These are phyloP conservation scores for Ramaria rubella DNA, from an alignment of 768 basidiomycete genomes.

Conservation along the genomic window DNA sequence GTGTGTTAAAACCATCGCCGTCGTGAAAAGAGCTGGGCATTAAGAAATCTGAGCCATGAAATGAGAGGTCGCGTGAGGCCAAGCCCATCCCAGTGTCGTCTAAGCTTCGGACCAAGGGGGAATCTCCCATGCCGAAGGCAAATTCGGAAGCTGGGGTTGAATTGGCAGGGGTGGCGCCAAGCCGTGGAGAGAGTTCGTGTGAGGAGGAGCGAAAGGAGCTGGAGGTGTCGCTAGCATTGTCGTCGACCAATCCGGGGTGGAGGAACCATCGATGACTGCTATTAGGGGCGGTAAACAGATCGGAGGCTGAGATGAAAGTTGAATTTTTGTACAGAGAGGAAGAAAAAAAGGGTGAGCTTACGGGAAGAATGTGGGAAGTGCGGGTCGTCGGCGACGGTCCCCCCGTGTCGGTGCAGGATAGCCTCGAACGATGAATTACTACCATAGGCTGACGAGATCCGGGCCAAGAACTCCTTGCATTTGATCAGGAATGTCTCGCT, in stretches of 20 bases:
- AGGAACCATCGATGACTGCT: constrained; percentile 3
- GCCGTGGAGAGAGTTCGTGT: constrained; percentile 5
- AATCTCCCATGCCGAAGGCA: background rate
- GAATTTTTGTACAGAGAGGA: background rate
- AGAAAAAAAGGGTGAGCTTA: background rate
- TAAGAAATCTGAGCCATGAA: background rate
- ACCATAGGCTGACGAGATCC: background rate
- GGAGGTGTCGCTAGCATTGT: constrained; percentile 4
- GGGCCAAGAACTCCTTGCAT: constrained; percentile 1
- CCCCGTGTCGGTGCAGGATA: background rate
- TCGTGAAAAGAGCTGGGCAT: no score
- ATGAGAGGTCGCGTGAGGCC: background rate
- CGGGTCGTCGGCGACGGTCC: background rate
- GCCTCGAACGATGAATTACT: background rate
- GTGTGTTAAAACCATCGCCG: no score
- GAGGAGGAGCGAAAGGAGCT: constrained; percentile 8
- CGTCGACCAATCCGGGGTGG: constrained; percentile 1
- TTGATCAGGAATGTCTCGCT: background rate
- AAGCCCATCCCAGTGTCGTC: background rate
- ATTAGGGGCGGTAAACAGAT: constrained; percentile 1
- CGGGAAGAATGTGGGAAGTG: background rate
- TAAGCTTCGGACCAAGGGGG: background rate
- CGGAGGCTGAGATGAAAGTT: background rate
- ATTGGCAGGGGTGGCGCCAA: background rate
- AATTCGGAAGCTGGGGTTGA: background rate